phyloP scores from a whole-genome alignment of 202 grass and related monocot species.

The Hordeum pubiflorum region DNA sequence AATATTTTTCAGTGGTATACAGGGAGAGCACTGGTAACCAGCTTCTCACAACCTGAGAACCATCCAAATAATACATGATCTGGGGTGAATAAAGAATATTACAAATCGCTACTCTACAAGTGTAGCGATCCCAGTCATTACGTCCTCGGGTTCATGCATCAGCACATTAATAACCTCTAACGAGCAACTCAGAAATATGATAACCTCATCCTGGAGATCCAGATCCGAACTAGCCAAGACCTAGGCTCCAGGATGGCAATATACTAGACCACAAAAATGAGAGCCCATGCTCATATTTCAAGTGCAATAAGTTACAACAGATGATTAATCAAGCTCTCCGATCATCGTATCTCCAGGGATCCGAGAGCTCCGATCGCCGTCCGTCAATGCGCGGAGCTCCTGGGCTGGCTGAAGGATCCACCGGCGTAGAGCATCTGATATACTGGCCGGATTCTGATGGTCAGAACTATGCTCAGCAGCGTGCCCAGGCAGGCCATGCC shows the following conservation, averaged over 20 bases:
- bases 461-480: slow-evolving; percentile 64
- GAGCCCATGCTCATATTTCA: neutral
- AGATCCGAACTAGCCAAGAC: neutral
- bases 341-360: neutral
- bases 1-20: neutral
- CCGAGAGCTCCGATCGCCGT: neutral
- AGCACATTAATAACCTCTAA: neutral
- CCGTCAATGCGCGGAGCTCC: slow-evolving; percentile 55
- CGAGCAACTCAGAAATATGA: neutral
- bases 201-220: neutral
- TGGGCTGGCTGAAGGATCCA: slow-evolving; percentile 72
- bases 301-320: slow-evolving; percentile 23
- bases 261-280: neutral
- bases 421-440: slow-evolving; percentile 91
- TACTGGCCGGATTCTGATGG: slow-evolving; percentile 59
- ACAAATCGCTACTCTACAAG: neutral
- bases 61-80: neutral
- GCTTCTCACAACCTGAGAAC: neutral
- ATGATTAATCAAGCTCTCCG: neutral
- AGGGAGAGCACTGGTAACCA: neutral
- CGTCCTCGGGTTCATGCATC: neutral
- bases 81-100: neutral
- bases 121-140: slow-evolving; percentile 11
- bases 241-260: neutral
- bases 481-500: slow-evolving; percentile 62